Evolutionary conservation across 176 grass and related monocot species (phyloP).

Genomic region (Poa pratensis): DNA sequence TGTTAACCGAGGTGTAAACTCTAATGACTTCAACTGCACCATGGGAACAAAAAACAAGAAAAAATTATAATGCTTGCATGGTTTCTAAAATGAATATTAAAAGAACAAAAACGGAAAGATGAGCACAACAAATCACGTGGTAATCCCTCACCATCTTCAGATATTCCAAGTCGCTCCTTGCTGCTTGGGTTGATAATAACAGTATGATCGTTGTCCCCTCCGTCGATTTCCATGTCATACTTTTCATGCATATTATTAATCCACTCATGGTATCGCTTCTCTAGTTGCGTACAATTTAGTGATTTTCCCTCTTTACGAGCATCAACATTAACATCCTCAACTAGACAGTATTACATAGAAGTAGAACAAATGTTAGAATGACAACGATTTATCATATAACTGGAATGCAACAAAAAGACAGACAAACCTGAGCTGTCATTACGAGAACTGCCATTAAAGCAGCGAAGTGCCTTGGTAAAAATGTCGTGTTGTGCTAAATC

Average conservation of each 20-base stretch:
- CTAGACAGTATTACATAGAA: constrained; percentile 17
- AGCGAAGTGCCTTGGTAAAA: constrained; percentile 52
- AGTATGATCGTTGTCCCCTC: constrained; percentile 43
- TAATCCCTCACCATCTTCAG: constrained; percentile 50
- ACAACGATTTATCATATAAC: background rate
- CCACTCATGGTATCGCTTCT: constrained; percentile 53
- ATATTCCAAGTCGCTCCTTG: constrained; percentile 59
- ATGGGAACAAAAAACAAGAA: constrained; percentile 10
- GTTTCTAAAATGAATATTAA: background rate
- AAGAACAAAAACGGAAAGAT: background rate
- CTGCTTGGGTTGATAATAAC: constrained; percentile 45
- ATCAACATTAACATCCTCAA: constrained; percentile 42
- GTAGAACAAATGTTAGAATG: background rate
- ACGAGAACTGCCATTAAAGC: constrained; percentile 41
- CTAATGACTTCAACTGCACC: constrained; percentile 44
- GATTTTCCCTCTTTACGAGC: constrained; percentile 36
- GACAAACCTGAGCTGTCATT: constrained; percentile 40
- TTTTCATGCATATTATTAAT: constrained; percentile 56
- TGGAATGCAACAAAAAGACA: background rate
- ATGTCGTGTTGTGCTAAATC: constrained; percentile 54
- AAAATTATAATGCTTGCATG: background rate
- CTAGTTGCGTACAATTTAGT: constrained; percentile 37
- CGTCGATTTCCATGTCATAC: constrained; percentile 61
- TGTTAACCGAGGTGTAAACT: constrained; percentile 50
- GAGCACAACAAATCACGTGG: background rate